Conservation (phyloP, 2,329 filamentous ascomycete genomes). For the Fusarium paranaense region DNA sequence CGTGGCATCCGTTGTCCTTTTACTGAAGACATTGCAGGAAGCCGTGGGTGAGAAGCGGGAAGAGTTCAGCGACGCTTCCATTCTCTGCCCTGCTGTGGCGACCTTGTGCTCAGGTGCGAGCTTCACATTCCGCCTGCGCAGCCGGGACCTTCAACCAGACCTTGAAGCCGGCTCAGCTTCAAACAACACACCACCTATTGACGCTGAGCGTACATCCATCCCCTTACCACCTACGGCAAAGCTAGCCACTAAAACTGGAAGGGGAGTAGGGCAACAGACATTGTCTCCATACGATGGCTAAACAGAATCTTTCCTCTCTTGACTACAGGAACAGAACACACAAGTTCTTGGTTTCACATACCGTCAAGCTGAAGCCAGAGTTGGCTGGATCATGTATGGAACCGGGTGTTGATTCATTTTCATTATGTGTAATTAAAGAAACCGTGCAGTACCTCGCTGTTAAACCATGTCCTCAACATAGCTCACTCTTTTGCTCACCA, state of each 20-base stretch:
- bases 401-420: neutral
- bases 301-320: neutral
- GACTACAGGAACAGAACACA: neutral
- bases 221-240: neutral
- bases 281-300: neutral
- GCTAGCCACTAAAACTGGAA: neutral
- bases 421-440: neutral
- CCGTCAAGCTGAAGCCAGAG: neutral
- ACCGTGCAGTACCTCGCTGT: neutral
- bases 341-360: neutral
- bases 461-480: neutral
- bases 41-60: neutral
- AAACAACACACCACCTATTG: neutral
- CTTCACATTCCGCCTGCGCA: neutral
- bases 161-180: neutral
- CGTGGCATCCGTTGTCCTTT: neutral
- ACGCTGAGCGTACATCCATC: neutral
- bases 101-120: neutral
- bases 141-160: neutral
- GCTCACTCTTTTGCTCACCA: neutral
- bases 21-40: neutral
- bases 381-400: neutral
- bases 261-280: neutral
- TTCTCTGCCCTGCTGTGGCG: neutral
- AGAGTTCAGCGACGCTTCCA: neutral